phyloP scores from a whole-genome alignment of 441 rosid species.

The Erodium trifolium region DNA sequence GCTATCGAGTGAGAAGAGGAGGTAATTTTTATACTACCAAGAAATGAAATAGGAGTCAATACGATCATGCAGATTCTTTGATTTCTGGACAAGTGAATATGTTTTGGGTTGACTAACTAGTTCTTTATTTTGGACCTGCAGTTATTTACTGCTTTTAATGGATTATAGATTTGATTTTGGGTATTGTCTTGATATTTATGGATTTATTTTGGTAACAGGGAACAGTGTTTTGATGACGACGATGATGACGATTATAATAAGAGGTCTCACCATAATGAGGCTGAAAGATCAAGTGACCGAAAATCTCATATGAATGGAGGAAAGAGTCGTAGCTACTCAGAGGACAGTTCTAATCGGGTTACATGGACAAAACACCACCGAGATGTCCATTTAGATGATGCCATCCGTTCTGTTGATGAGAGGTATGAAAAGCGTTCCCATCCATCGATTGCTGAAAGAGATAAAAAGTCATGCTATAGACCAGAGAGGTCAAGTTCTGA shows the following conservation, averaged over 20 bases:
- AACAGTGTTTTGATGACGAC: constrained; percentile 17
- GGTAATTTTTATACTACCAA: constrained; percentile 20
- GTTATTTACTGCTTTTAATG: not conserved
- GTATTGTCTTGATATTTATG: constrained; percentile 2
- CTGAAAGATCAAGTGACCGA: constrained; percentile 18
- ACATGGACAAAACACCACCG: constrained; percentile 15
- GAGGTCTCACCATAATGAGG: constrained; percentile 16
- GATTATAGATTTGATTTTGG: constrained; percentile 1
- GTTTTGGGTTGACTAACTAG: not conserved
- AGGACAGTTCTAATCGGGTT: constrained; percentile 24
- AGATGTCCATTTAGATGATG: constrained; percentile 13
- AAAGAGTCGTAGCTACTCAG: constrained; percentile 22
- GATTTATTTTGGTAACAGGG: constrained; percentile 22
- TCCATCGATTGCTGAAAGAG: constrained; percentile 17
- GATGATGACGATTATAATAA: constrained; percentile 18
- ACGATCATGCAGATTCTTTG: not conserved
- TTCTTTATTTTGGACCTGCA: not conserved
- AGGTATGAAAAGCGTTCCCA: constrained; percentile 19
- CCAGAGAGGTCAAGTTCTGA: constrained; percentile 33
- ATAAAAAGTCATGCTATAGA: constrained; percentile 15
- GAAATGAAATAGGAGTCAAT: no score
- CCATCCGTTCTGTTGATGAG: constrained; percentile 15
- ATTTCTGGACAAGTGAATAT: not conserved
- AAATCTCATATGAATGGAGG: constrained; percentile 18
- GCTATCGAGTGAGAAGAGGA: constrained; percentile 21